These are phyloP conservation scores for Daphne laureola DNA, from an alignment of 441 rosid genomes.

Conservation along the genomic window DNA sequence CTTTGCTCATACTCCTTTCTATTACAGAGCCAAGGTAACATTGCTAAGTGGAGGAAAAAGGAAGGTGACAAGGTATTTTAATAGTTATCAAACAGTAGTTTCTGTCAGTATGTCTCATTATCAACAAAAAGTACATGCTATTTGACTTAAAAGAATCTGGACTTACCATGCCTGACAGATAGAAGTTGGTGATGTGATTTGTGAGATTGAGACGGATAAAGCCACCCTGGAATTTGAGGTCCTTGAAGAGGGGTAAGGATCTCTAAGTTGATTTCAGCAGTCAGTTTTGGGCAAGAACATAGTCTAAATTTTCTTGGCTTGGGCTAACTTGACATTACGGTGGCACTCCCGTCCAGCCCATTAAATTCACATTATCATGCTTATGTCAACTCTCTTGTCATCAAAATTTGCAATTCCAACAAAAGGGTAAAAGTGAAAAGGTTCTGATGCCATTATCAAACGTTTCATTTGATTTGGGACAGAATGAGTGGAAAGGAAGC, in stretches of 20 bases:
- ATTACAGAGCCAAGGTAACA: conserved; percentile 83
- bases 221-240: conserved; percentile 95
- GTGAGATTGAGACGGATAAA: conserved; percentile 99
- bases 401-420: too few relatives aligned
- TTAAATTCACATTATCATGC: too few relatives aligned
- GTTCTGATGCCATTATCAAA: too few relatives aligned
- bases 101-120: too few relatives aligned
- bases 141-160: conserved; percentile 15
- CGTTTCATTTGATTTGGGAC: too few relatives aligned
- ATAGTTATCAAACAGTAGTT: too few relatives aligned
- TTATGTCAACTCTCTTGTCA: too few relatives aligned
- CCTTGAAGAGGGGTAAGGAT: conserved; percentile 90
- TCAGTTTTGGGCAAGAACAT: background rate
- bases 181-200: conserved; percentile 89
- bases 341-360: too few relatives aligned
- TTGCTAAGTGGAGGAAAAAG: conserved; percentile 79
- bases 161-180: conserved; percentile 46
- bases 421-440: too few relatives aligned
- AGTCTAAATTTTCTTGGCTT: background rate
- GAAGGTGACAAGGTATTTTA: conserved; percentile 93
- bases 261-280: conserved; percentile 8
- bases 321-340: conserved; percentile 1
- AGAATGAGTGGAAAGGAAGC: too few relatives aligned
- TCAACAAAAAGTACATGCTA: background rate
- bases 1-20: conserved; percentile 20